Conservation (phyloP, 2,329 filamentous ascomycete genomes). For the Ascochyta pisi region DNA sequence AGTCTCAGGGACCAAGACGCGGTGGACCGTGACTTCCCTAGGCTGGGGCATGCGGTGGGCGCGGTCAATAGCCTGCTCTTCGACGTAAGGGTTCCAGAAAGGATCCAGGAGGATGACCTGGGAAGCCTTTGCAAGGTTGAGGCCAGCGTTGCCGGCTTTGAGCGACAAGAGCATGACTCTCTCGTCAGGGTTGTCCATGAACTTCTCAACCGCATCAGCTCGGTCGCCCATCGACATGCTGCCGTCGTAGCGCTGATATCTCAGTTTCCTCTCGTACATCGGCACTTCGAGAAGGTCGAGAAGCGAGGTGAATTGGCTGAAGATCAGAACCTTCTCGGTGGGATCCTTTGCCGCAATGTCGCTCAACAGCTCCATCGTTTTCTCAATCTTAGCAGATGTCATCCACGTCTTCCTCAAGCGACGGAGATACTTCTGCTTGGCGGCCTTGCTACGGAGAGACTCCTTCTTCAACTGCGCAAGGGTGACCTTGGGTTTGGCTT, state of each 20-base stretch:
- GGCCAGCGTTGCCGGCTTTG: conserved; percentile 82
- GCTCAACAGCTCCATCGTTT: conserved; percentile 69
- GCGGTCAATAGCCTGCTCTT: conserved; percentile 90
- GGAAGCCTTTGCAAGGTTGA: conserved; percentile 83
- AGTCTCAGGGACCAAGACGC: conserved; percentile 76
- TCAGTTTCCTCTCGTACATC: conserved; percentile 63
- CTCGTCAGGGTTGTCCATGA: conserved; percentile 66
- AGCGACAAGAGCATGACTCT: conserved; percentile 79
- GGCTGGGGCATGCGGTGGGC: conserved; percentile 87
- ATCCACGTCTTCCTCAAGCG: conserved; percentile 73
- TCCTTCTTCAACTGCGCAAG: conserved; percentile 72
- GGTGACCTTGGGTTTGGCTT: conserved; percentile 51
- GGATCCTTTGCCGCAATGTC: conserved; percentile 57
- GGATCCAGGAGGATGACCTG: conserved; percentile 91
- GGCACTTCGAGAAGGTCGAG: conserved; percentile 80
- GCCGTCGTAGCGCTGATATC: conserved; percentile 77
- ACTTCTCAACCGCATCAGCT: conserved; percentile 70
- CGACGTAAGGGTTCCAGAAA: conserved; percentile 93
- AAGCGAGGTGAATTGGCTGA: conserved; percentile 81
- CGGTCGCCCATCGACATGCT: conserved; percentile 72
- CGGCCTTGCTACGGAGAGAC: conserved; percentile 67
- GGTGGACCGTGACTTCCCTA: conserved; percentile 77
- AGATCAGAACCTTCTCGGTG: conserved; percentile 79
- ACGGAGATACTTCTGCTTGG: conserved; percentile 72
- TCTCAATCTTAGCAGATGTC: conserved; percentile 76